A percentile compares a stretch with the other conserved stretches of the same genome.
These are phyloP conservation scores for Silene vulgaris DNA, from an alignment of 179 eudicot species.

Conservation along the genomic window DNA sequence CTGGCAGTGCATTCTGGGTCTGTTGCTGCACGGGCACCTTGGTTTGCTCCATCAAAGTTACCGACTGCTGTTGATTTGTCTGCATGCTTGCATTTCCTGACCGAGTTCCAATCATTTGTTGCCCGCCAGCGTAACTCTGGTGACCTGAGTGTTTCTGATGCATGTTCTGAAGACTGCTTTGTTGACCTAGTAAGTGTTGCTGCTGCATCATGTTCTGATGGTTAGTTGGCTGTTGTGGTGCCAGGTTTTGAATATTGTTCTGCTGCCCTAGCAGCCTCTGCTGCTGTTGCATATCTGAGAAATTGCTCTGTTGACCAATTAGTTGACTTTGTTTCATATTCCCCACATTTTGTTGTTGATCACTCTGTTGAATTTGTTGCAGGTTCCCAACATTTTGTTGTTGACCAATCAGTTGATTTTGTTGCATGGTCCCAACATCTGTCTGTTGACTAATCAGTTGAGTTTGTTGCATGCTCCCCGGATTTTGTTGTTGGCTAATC, in stretches of 20 bases:
- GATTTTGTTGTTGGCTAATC: slow-evolving; percentile 45
- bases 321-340: slow-evolving; percentile 63
- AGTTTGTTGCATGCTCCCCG: slow-evolving; percentile 53
- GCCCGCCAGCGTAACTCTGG: slow-evolving; percentile 47
- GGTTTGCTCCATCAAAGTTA: slow-evolving; percentile 59
- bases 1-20: slow-evolving; percentile 46
- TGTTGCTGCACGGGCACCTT: slow-evolving; percentile 61
- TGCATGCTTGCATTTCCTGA: slow-evolving; percentile 54
- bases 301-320: slow-evolving; percentile 56
- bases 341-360: slow-evolving; percentile 48
- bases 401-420: slow-evolving; percentile 9
- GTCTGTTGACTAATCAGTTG: slow-evolving; percentile 21
- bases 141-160: slow-evolving; percentile 64
- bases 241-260: slow-evolving; percentile 50
- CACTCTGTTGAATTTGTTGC: not conserved
- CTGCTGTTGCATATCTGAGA: slow-evolving; percentile 53
- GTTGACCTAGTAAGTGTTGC: slow-evolving; percentile 64
- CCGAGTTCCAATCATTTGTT: slow-evolving; percentile 60
- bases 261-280: slow-evolving; percentile 66
- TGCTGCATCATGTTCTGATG: slow-evolving; percentile 33
- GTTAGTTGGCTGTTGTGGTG: slow-evolving; percentile 49
- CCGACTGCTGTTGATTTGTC: slow-evolving; percentile 51
- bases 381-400: not conserved
- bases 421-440: slow-evolving; percentile 10
- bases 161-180: slow-evolving; percentile 47